Base-by-base conservation (phyloP, 2,329 filamentous ascomycete genomes). In the Aureobasidium mangrovei region DNA sequence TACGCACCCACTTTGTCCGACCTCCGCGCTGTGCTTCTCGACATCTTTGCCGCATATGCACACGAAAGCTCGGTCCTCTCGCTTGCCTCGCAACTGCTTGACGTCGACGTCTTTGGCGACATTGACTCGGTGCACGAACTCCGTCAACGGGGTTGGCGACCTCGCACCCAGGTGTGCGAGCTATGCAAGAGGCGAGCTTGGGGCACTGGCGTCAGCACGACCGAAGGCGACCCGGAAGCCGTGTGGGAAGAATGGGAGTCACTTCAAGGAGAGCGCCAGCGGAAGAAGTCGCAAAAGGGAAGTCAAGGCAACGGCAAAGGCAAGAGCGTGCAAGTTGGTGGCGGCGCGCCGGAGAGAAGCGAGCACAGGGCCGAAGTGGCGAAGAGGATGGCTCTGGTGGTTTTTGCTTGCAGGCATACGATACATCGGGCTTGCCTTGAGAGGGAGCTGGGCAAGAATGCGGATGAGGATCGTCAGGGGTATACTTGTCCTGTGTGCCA, bases 11-110 rank as follows among this genome's bases (percentile, higher is more conserved):
- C 87, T 9, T 76, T 98, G 1, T 85, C 88, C 1, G 90, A 97
- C 65, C 78, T 98, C 3, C 85, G 93, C 42, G 81, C 81, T 5
- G 91, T 97, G 0, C 79, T 98, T 2, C 77, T 82, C 1, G 93
- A 91, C 9, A 91, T 98, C 54, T 97, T 98, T 71, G 84, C 91
- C 0, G 91, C 93, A 0, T 98, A 98, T 67, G 85, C 90, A 0
- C 96, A 97, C 66, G 93, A 98, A 69, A 88, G 91, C 67, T 91
- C 87, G 0, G 87, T 98, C 12, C 78, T 98, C 24, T 78, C 80
- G 1, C 80, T 98, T 3, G 89, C 93, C 0, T 95, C 91, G 66
- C 80, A 85, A 3, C 82, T 98, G 54, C 77, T 98, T 0, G 91
- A 95, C 59, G 85, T 89, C 61, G 93, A 93, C 63, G 77, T 95